Evolutionary conservation across 2,329 filamentous ascomycete genomes (phyloP), one percentile per base, ranked within the genome.

Genomic region (Fusarium xylarioides): DNA sequence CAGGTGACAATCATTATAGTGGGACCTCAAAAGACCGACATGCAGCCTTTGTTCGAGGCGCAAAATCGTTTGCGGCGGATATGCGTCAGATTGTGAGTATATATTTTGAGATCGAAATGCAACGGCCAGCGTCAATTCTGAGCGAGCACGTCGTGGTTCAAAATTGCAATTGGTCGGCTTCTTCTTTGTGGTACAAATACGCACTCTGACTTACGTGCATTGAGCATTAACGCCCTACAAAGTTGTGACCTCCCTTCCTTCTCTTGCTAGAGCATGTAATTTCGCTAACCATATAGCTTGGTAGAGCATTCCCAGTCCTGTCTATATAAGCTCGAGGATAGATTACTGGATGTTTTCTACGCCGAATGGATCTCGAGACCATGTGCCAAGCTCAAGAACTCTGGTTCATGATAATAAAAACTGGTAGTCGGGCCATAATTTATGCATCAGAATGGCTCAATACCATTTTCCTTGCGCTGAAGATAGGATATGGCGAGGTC

Each of bases 381-480:
- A 21, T 11, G 4, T 15, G 4, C 18, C 0, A 2, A 15, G 8
- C 11, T 46, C 0, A 21, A 0, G 18, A 19, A 21, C 19, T 18
- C 26, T 46, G 26, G 26, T 4, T 26, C 26, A 26, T 26, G 26
- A 26, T 26, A 26, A 26, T 26, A 26, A 4, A 26, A 26, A 26
- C 26, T 26, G 26, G 26, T 26, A 26, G 26, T 26, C 5, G 26
- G 26, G 26, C 26, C 26, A 26, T 26, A 5, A 26, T 26, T 26
- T 26, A 26, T 26, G 26, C 26, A 4, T 5, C 26, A 26, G 5
- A 26, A 26, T 5, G 26, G 26, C 26, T 26, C 5, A 26, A 26
- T 26, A 26, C 26, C 26, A 26, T 26, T 26, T 26, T 26, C 26
- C 26, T 5, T 26, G 26, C 26, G 26, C 26, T 26, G 26, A 26